Evolutionary conservation across 2,329 filamentous ascomycete genomes (phyloP).

Genomic region (Diaporthe ampelina): DNA sequence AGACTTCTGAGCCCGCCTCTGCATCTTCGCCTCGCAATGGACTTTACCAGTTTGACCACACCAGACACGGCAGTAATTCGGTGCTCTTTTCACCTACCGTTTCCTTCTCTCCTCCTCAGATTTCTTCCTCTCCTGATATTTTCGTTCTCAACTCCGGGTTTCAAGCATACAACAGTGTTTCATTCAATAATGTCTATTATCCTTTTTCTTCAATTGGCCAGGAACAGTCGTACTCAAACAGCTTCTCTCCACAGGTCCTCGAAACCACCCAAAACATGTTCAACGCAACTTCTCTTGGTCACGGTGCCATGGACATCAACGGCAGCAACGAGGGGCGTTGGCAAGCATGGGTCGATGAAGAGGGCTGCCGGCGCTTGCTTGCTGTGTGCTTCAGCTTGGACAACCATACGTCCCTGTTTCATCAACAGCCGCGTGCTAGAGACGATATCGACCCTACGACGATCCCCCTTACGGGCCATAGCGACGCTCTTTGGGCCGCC

Average conservation of each 20-base stretch:
- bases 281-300: slow-evolving; percentile 44
- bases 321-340: slow-evolving; percentile 56
- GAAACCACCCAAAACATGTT: slow-evolving; percentile 46
- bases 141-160: slow-evolving; percentile 37
- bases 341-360: slow-evolving; percentile 66
- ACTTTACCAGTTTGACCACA: slow-evolving; percentile 31
- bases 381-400: slow-evolving; percentile 70
- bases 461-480: slow-evolving; percentile 63
- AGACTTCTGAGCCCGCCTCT: slow-evolving; percentile 31
- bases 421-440: slow-evolving; percentile 61
- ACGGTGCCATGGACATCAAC: slow-evolving; percentile 37
- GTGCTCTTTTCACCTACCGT: slow-evolving; percentile 35
- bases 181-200: slow-evolving; percentile 42
- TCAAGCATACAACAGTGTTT: slow-evolving; percentile 37
- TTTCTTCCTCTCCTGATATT: slow-evolving; percentile 42
- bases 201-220: slow-evolving; percentile 41
- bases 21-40: slow-evolving; percentile 34
- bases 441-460: slow-evolving; percentile 55
- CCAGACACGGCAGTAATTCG: slow-evolving; percentile 33
- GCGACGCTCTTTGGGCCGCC: slow-evolving; percentile 64
- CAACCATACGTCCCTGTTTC: slow-evolving; percentile 67
- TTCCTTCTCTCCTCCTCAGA: slow-evolving; percentile 37
- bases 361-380: slow-evolving; percentile 67
- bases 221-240: slow-evolving; percentile 50
- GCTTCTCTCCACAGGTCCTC: slow-evolving; percentile 48